These are phyloP conservation scores for Penicillium sumatraense DNA, from an alignment of 2,329 filamentous ascomycete species.

Conservation along the genomic window DNA sequence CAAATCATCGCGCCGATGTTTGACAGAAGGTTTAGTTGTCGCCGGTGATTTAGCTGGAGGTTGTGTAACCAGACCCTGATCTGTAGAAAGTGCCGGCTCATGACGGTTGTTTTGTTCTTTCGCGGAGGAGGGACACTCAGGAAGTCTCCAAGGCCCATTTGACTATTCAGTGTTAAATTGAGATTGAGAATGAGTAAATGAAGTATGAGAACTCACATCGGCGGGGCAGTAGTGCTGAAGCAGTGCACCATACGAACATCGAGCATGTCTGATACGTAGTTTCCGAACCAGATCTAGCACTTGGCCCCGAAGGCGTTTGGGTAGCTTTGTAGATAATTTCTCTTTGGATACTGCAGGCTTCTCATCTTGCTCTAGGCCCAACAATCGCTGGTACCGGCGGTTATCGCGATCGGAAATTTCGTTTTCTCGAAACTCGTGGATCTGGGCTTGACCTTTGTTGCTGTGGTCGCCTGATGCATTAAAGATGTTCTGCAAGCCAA, in stretches of 20 bases:
- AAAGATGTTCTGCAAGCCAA: conserved; percentile 91
- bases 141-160: conserved; percentile 25
- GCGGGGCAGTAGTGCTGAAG: conserved; percentile 79
- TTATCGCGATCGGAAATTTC: conserved; percentile 63
- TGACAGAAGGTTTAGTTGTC: background rate
- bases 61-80: conserved; percentile 32
- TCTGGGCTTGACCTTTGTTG: conserved; percentile 77
- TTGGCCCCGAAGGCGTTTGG: conserved; percentile 65
- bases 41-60: conserved; percentile 18
- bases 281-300: conserved; percentile 64
- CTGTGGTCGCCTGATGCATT: conserved; percentile 67
- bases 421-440: conserved; percentile 83
- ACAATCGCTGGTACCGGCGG: conserved; percentile 12
- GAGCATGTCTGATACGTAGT: conserved; percentile 71
- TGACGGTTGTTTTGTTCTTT: background rate
- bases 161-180: conserved; percentile 20
- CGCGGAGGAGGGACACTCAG: background rate
- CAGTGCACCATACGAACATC: conserved; percentile 79
- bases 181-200: background rate
- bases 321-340: conserved; percentile 28
- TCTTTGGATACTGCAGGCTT: conserved; percentile 4
- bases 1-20: background rate
- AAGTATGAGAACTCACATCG: conserved; percentile 41
- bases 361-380: background rate
- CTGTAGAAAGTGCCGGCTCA: conserved; percentile 17